Base-by-base conservation (phyloP, 495 filamentous ascomycete species). In the Penicillium odoratum region DNA sequence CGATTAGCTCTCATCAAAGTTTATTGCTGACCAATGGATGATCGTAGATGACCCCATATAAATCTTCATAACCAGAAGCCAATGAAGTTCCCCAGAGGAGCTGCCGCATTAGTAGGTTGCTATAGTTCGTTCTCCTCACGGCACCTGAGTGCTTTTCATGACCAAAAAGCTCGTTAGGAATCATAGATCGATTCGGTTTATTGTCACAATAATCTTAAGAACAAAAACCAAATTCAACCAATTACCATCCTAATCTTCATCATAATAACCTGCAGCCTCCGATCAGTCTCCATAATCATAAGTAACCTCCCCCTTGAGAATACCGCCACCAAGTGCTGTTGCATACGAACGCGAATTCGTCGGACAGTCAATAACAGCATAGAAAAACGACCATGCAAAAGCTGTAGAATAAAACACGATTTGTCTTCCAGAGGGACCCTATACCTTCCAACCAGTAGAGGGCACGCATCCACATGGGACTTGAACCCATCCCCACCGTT, bases 241-340 rank as follows among this genome's bases (percentile, higher is more conserved):
- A 53, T 43, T 0, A 52, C 48, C 58, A 65, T 63, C 48, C 69
- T 69, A 40, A 72, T 58, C 61, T 67, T 72, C 63, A 71, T 66
- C 56, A 74, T 69, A 13, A 76, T 58, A 16, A 68, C 26, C 49
- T 72, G 69, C 58, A 76, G 47, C 49, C 69, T 61, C 36, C 63
- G 61, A 53, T 76, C 68, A n/a, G 74, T 74, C 52, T 74, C 72
- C 60, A 67, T 65, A 10, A 76, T 72, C 74, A 78, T 75, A 1
- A 68, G 51, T 47, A 71, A 34, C 34, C 63, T 62, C 4, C 74
- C 71, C 5, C 60, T 53, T 0, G 65, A 64, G 1, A 70, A 59
- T 0, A 65, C 58, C 2, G 55, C 55, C 15, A 64, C 36, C 25
- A 68, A 21, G 29, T 67, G 50, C 28, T 71, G 59, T 52, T 73